Evolutionary conservation across 345 rosid genomes (phyloP), one percentile per base, ranked within the genome.

Genomic region (Melaleuca alternifolia): DNA sequence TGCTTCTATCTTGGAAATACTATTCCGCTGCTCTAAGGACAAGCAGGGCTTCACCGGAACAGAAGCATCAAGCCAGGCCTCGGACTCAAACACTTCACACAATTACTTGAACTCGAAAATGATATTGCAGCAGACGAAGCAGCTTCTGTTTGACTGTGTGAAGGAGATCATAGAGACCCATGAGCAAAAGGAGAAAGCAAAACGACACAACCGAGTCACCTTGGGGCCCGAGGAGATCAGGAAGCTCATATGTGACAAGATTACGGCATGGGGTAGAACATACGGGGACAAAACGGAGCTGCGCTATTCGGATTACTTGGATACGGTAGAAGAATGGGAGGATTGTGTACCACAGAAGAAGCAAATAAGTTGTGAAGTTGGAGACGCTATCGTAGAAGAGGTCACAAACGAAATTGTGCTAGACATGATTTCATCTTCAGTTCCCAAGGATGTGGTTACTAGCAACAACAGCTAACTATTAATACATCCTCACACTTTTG

Each of bases 71-170:
- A n/a, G 84, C 89, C 54, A 37, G 82, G 85, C 56, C 79, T 11
- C 9, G 16, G 51, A 53, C 23, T 86, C 84, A n/a, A 76, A 88
- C 51, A 20, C 83, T 52, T 75, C 82, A n/a, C 13, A 82, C 14
- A 82, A 79, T 30, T 54, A 75, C 85, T 65, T 85, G 37, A 89
- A 84, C 88, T 88, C 93, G 37, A 91, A 88, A 50, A 89, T 54
- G 86, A 76, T 81, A 54, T 16, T 92, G 87, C 91, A 89, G 85
- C 93, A 91, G 83, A 90, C 91, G 56, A 89, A 81, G 86, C 95
- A 88, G 85, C 94, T 93, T 46, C 85, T 93, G 62, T 90, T 92
- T 52, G 94, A 93, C 53, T 93, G 91, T 44, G 90, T 90, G 37
- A 90, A 90, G 77, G 95, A 93, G 86, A 86, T 86, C 30, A 86